Base-by-base conservation (phyloP, 192 early-diverging fungal species). In the Mortierella antarctica region DNA sequence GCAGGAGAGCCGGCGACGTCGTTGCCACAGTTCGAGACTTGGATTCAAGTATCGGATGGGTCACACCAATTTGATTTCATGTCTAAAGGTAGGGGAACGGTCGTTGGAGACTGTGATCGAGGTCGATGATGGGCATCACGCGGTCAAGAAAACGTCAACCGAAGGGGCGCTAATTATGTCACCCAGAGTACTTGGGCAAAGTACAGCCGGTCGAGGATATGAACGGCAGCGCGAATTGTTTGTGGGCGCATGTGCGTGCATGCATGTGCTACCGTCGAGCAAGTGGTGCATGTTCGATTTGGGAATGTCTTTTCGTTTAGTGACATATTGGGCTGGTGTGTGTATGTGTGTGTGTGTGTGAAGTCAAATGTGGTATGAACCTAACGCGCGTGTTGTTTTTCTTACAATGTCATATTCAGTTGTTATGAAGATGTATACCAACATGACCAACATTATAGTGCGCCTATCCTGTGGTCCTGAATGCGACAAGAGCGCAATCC, bases 31-130 rank as follows among this genome's bases (percentile, higher is more conserved):
- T 85, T 87, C 57, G 89, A 91, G 7, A 83, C 91, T 40, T 86
- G 88, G 79, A 72, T 88, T 2, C 89, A 93, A 71, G 70, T 78
- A 8, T 86, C 80, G 14, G 76, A 86, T 74, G 91, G 92, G 45
- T 84, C 83, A 1, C 92, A 93, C 71, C 85, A 84, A 17, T 93
- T 93, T 83, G 90, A 92, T 70, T 85, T 93, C 52, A 91, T 93
- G 91, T 86, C 86, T 58, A 82, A 91, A 68, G 86, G 90, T 90
- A 85, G 68, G 7, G 3, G 13, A 8, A 23, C 46, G n/a, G 39
- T 1, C 31, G 3, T 31, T 31, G 31, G 31, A 31, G 31, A 31
- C 31, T 2, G 31, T 31, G 31, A 31, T 31, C 31, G 31, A 31
- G 31, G 31, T 31, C 31, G 3, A 31, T 31, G 31, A 31, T 31